Conservation (phyloP, 2,329 filamentous ascomycete species). For the Basipetospora chlamydospora region DNA sequence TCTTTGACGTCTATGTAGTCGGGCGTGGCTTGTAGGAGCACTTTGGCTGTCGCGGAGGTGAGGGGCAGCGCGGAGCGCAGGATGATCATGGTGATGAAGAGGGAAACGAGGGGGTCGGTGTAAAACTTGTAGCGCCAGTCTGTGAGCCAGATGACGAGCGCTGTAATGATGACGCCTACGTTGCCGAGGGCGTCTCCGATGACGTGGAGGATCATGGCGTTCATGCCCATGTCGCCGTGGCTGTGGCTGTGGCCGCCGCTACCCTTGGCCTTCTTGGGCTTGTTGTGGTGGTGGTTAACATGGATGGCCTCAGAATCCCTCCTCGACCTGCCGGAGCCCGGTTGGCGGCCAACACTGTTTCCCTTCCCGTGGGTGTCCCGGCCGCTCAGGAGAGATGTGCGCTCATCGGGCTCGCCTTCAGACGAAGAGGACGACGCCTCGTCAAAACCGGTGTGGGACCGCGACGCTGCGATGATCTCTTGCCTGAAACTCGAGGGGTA, state of each 20-base stretch:
- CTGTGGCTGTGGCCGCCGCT: conserved; percentile 55
- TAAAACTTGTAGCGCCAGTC: conserved; percentile 71
- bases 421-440: conserved; percentile 16
- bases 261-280: conserved; percentile 45
- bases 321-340: conserved; percentile 21
- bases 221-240: conserved; percentile 91
- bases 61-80: conserved; percentile 63
- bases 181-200: conserved; percentile 78
- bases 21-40: conserved; percentile 86
- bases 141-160: conserved; percentile 83
- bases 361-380: conserved; percentile 23
- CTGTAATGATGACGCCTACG: conserved; percentile 70
- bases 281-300: conserved; percentile 63
- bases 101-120: conserved; percentile 79
- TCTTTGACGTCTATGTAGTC: conserved; percentile 78
- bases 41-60: conserved; percentile 66
- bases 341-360: no score
- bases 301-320: conserved; percentile 43
- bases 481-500: conserved; percentile 84
- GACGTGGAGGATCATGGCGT: conserved; percentile 61
- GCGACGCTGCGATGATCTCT: conserved; percentile 68
- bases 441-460: conserved; percentile 11
- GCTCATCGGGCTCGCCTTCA: conserved; percentile 38
- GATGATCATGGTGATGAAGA: conserved; percentile 79
- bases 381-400: conserved; percentile 28